Evolutionary conservation across 2,329 filamentous ascomycete species (phyloP), one percentile per base, ranked within the genome.

Genomic region (Cladosporium austrohemisphaericum): DNA sequence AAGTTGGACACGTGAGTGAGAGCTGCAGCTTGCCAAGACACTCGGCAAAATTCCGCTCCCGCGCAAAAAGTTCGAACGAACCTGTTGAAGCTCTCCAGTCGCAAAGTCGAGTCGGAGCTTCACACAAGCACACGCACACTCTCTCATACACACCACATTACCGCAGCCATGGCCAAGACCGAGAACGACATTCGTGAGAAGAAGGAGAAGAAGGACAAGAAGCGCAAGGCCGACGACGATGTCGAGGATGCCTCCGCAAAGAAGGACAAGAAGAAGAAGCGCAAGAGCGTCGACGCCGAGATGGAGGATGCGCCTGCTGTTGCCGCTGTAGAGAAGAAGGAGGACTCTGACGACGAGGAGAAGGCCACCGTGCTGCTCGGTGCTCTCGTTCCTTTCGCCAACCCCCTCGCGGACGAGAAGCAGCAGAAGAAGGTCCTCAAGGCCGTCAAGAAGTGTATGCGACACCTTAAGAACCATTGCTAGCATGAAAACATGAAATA

Each of bases 341-440:
- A 71, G 9, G 61, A 62, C 43, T 72, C 72, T 41, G 67, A 71
- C 45, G 69, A 68, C 11, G 63, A 64, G 14, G 65, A 75, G 58
- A 73, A 72, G 26, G 58, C 51, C 70, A 46, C 65, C 71, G 45
- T 67, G 64, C 68, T 54, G 49, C 59, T 61, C 52, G 70, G 68
- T 60, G 82, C 84, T 51, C 75, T 94, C 40, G 88, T 94, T 49
- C 86, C 90, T 23, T 93, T 95, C 65, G 89, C 91, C 50, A 78
- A 86, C 60, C 88, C 89, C 26, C 74, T 94, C 53, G 85, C 85
- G 22, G 84, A 90, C 56, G 88, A 88, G 55, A 93, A 94, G 78
- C 78, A 73, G 52, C 72, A 77, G 52, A 81, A 83, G 71, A 81
- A 82, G 65, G 78, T 88, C 41, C 71, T 85, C 46, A 85, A 84